Conservation (phyloP, 2,329 filamentous ascomycete genomes). For the Aspergillus costaricaensis region DNA sequence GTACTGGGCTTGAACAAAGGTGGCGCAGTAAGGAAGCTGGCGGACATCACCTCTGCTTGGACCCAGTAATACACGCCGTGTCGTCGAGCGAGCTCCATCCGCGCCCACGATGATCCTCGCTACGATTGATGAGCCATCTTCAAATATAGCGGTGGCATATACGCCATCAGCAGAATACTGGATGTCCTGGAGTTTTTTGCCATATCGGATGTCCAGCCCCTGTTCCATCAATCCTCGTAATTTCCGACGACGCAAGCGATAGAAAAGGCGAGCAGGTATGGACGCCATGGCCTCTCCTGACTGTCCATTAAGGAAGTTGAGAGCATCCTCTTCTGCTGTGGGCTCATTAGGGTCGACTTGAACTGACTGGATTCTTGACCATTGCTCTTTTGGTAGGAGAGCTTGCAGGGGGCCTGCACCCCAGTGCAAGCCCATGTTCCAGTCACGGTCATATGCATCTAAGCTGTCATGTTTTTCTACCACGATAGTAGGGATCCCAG, state of each 20-base stretch:
- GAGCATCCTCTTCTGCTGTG: constrained; percentile 23
- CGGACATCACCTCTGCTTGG: constrained; percentile 34
- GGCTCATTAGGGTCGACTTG: constrained; percentile 32
- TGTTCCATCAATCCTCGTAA: constrained; percentile 30
- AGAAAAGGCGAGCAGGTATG: constrained; percentile 30
- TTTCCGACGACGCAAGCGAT: constrained; percentile 33
- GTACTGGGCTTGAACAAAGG: constrained; percentile 48
- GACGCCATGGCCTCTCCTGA: constrained; percentile 28
- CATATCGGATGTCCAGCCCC: constrained; percentile 30
- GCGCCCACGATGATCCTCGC: constrained; percentile 28
- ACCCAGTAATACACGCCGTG: constrained; percentile 32
- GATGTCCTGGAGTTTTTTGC: constrained; percentile 20
- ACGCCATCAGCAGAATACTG: constrained; percentile 21
- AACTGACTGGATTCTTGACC: constrained; percentile 27
- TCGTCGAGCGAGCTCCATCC: constrained; percentile 29
- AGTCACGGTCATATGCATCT: constrained; percentile 28
- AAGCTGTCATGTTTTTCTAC: constrained; percentile 29
- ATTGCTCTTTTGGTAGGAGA: constrained; percentile 27
- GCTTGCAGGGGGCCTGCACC: constrained; percentile 24
- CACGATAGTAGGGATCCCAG: constrained; percentile 27
- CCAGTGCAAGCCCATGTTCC: constrained; percentile 40
- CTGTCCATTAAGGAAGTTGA: constrained; percentile 30
- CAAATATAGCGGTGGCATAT: constrained; percentile 19
- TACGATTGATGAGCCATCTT: constrained; percentile 20
- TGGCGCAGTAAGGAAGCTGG: constrained; percentile 47